Evolutionary conservation across 2,329 filamentous ascomycete species (phyloP).

Genomic region (Aspergillus unguis): DNA sequence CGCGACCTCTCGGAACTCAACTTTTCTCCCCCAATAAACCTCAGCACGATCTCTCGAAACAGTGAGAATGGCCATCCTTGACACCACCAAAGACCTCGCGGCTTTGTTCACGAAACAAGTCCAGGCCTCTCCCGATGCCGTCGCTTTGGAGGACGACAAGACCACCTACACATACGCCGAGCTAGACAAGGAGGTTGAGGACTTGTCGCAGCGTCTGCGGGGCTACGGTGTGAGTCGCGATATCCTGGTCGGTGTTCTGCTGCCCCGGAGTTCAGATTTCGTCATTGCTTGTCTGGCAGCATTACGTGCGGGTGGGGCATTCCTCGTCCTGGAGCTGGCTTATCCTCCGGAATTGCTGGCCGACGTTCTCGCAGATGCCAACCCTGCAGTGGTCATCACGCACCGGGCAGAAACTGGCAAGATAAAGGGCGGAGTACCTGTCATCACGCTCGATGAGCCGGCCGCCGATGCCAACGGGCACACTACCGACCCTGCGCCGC

Average conservation of each 20-base stretch:
- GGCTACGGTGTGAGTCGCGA: conserved; percentile 68
- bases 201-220: conserved; percentile 63
- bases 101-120: conserved; percentile 70
- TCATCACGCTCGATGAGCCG: conserved; percentile 62
- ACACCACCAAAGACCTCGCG: conserved; percentile 68
- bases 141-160: conserved; percentile 69
- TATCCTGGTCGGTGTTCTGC: conserved; percentile 69
- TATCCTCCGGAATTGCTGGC: conserved; percentile 71
- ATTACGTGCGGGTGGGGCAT: conserved; percentile 75
- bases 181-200: conserved; percentile 64
- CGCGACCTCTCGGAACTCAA: background rate
- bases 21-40: background rate
- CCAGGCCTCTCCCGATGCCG: conserved; percentile 62
- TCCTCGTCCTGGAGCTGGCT: conserved; percentile 74
- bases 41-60: background rate
- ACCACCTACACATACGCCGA: conserved; percentile 68
- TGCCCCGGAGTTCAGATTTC: conserved; percentile 73
- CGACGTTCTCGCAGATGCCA: conserved; percentile 73
- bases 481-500: conserved; percentile 46
- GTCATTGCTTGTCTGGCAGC: conserved; percentile 74
- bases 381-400: conserved; percentile 68
- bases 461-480: conserved; percentile 32
- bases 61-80: conserved; percentile 60
- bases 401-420: conserved; percentile 62
- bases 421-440: conserved; percentile 58